Conservation (phyloP, 768 basidiomycete genomes). For the Amanita fuliginea region DNA sequence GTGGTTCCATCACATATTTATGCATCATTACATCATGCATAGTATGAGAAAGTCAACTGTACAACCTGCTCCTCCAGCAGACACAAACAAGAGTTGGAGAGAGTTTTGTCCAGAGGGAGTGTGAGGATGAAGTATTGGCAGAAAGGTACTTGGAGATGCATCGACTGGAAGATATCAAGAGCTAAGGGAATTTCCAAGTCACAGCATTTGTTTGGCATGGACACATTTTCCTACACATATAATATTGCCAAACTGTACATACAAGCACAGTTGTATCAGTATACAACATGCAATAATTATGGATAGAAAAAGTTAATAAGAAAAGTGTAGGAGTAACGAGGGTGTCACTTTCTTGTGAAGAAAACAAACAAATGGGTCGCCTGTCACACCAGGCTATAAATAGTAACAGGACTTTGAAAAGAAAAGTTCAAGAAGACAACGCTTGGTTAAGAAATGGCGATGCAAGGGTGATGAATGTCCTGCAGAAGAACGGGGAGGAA, state of each 20-base stretch:
- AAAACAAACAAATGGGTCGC: not conserved
- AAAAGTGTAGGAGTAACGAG: not conserved
- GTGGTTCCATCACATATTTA: no score
- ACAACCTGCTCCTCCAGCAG: no score
- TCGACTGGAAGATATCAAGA: no score
- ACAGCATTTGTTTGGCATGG: no score
- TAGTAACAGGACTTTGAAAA: not conserved
- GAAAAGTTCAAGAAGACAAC: slow-evolving; percentile 1
- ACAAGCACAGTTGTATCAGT: not conserved
- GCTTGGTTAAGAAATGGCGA: not conserved
- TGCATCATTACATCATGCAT: no score
- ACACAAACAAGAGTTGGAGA: no score
- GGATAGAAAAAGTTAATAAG: not conserved
- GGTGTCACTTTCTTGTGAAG: slow-evolving; percentile 2
- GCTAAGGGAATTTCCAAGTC: no score
- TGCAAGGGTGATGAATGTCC: not conserved
- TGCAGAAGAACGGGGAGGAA: not conserved
- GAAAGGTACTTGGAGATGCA: not conserved
- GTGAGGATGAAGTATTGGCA: no score
- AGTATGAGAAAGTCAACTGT: no score
- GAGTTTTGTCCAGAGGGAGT: no score
- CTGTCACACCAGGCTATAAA: slow-evolving; percentile 3
- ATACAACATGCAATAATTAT: slow-evolving; percentile 6
- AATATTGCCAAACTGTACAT: slow-evolving; percentile 1
- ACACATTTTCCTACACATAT: not conserved